Evolutionary conservation across 208 protist species (phyloP).

Genomic region (Crithidia bombi): DNA sequence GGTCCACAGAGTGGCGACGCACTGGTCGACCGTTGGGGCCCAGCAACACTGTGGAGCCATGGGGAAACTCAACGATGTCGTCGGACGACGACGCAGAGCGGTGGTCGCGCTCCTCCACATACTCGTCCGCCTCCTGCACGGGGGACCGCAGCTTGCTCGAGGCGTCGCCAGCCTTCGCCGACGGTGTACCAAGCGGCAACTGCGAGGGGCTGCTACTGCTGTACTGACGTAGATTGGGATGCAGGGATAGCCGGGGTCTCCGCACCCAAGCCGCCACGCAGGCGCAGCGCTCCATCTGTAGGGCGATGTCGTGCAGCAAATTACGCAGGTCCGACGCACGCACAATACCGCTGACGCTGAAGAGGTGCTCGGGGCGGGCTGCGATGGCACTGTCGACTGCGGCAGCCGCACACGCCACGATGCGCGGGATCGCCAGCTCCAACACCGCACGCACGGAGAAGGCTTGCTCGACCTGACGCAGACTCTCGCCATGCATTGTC

Average conservation of each 20-base stretch:
- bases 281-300: conserved; percentile 46
- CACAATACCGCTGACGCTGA: conserved; percentile 53
- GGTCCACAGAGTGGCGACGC: conserved; percentile 24
- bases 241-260: neutral
- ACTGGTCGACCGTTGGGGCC: conserved; percentile 36
- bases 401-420: conserved; percentile 39
- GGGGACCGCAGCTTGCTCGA: conserved; percentile 7
- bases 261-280: conserved; percentile 49
- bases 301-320: conserved; percentile 45
- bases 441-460: conserved; percentile 66
- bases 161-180: neutral
- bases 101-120: conserved; percentile 14
- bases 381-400: conserved; percentile 45
- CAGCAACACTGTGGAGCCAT: conserved; percentile 44
- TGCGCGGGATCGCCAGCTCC: conserved; percentile 42
- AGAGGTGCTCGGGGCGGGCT: conserved; percentile 34
- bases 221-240: neutral
- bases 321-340: conserved; percentile 37
- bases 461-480: conserved; percentile 30
- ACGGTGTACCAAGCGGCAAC: neutral
- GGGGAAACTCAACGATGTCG: conserved; percentile 51
- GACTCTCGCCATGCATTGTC: conserved; percentile 29
- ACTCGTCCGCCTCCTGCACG: conserved; percentile 27
- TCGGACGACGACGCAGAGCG: conserved; percentile 28
- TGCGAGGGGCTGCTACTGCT: conserved; percentile 9